These are phyloP conservation scores for Suillus ampliporus DNA, from an alignment of 768 basidiomycete species.

Conservation along the genomic window DNA sequence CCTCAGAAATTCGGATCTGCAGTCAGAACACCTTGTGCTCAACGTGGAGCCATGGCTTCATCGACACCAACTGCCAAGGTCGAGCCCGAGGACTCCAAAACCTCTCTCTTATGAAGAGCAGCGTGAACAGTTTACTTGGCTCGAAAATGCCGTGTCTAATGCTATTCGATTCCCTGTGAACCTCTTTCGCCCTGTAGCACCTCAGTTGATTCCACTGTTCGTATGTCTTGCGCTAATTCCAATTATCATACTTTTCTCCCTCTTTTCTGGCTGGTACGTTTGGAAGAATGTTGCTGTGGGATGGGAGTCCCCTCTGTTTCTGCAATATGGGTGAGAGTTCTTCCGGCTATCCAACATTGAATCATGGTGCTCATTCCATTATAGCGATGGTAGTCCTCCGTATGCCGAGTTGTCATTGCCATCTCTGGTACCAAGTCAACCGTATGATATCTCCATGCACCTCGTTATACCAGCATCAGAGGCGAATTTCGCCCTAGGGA, in stretches of 20 bases:
- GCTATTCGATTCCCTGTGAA: slow-evolving; percentile 33
- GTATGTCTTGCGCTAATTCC: slow-evolving; percentile 70
- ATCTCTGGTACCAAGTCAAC: slow-evolving; percentile 59
- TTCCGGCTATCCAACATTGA: background rate
- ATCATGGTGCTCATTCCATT: slow-evolving; percentile 1
- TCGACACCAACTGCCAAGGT: slow-evolving; percentile 11
- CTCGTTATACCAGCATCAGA: slow-evolving; percentile 69
- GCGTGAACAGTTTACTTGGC: too few relatives aligned
- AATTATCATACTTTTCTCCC: slow-evolving; percentile 60
- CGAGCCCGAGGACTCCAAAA: slow-evolving; percentile 10
- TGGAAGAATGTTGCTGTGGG: slow-evolving; percentile 74
- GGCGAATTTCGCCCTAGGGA: slow-evolving; percentile 75
- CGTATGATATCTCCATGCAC: slow-evolving; percentile 76
- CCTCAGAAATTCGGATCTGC: background rate
- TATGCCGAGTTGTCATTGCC: slow-evolving; percentile 64
- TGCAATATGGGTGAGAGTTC: slow-evolving; percentile 78
- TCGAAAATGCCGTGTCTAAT: slow-evolving; percentile 15
- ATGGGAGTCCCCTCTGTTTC: slow-evolving; percentile 71
- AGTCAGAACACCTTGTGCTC: background rate
- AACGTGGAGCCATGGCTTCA: slow-evolving; percentile 10
- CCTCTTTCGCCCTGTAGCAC: slow-evolving; percentile 56
- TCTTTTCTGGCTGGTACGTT: slow-evolving; percentile 73
- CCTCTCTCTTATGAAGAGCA: background rate
- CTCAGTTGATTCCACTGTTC: slow-evolving; percentile 67
- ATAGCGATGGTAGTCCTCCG: slow-evolving; percentile 67